Evolutionary conservation across 306 rosid species (phyloP).

Genomic region (Glycine latifolia): DNA sequence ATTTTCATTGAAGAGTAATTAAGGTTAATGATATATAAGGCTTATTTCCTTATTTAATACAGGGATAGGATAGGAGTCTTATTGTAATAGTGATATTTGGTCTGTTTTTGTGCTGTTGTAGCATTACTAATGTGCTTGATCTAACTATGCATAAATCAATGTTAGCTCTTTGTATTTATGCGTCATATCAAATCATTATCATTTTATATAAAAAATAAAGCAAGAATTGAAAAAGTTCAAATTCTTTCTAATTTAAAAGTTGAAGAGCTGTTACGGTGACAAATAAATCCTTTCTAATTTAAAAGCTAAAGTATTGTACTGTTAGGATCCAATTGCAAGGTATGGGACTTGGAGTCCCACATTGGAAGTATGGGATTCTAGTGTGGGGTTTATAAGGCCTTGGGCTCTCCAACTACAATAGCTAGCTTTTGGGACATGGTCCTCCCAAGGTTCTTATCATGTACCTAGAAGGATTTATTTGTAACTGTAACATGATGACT

Average conservation of each 20-base stretch:
- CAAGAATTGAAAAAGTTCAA: constrained; percentile 7
- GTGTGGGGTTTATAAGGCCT: too few relatives aligned
- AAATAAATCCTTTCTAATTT: background rate
- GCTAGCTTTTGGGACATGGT: too few relatives aligned
- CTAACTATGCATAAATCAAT: background rate
- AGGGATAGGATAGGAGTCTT: background rate
- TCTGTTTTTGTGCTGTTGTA: background rate
- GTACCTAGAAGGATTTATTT: constrained; percentile 30
- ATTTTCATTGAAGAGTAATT: constrained; percentile 12
- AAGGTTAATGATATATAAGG: background rate
- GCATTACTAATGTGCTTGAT: background rate
- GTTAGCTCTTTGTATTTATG: constrained; percentile 13
- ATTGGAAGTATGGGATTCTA: too few relatives aligned
- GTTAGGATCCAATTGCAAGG: too few relatives aligned
- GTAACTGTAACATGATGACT: constrained; percentile 8
- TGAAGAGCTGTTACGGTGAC: too few relatives aligned
- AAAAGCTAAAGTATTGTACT: background rate
- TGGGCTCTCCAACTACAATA: too few relatives aligned
- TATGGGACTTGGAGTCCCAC: too few relatives aligned
- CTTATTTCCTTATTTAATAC: background rate
- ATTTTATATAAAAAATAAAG: background rate
- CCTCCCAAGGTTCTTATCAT: too few relatives aligned
- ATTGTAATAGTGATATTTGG: background rate
- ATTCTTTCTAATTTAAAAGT: background rate
- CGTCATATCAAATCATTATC: background rate